phyloP scores from a whole-genome alignment of 2,329 filamentous ascomycete genomes.

The Clarireedia sp. region DNA sequence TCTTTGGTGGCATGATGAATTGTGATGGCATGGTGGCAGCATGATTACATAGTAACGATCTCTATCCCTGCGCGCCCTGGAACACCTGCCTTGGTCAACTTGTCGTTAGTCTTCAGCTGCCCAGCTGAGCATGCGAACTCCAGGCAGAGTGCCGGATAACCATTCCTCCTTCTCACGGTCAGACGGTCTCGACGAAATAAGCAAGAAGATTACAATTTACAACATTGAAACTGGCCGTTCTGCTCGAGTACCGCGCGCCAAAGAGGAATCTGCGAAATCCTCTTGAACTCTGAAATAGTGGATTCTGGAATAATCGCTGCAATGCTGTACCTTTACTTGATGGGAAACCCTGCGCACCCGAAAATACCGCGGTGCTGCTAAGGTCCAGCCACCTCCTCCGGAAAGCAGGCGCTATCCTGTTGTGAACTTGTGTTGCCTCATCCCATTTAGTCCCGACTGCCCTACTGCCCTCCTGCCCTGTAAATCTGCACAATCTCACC shows the following conservation, averaged over 20 bases:
- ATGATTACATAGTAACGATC: too few species aligned
- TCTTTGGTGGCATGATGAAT: too few species aligned
- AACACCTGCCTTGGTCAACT: too few species aligned
- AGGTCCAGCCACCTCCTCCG: background rate
- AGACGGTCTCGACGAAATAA: too few species aligned
- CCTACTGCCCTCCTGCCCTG: too few species aligned
- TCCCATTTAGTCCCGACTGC: background rate
- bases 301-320: background rate
- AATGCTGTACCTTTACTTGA: background rate
- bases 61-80: too few species aligned
- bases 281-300: background rate
- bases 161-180: too few species aligned
- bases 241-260: background rate
- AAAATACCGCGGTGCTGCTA: background rate
- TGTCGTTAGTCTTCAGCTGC: too few species aligned
- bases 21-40: too few species aligned
- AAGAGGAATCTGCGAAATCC: background rate
- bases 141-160: too few species aligned
- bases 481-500: conserved; percentile 7
- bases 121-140: too few species aligned
- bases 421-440: background rate
- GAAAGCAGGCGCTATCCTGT: background rate
- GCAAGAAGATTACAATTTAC: too few species aligned
- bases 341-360: background rate
- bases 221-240: background rate